phyloP scores from a whole-genome alignment of 805 yeast genomes.

The Zygoascus flipseniorum region DNA sequence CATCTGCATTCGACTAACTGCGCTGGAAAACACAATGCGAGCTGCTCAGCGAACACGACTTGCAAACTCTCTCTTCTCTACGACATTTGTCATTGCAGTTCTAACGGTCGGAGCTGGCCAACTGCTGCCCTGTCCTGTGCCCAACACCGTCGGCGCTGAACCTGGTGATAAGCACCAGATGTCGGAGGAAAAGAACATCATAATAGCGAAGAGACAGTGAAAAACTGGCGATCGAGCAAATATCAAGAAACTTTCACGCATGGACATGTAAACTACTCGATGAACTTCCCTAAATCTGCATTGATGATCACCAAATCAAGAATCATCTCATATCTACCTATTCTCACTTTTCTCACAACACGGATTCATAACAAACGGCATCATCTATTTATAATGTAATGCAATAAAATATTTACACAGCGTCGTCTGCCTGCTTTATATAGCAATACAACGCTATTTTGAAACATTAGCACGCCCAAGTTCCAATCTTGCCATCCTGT shows the following conservation, averaged over 20 bases:
- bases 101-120: slow-evolving; percentile 48
- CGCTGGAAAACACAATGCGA: slow-evolving; percentile 27
- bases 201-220: neutral
- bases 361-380: neutral
- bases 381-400: neutral
- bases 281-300: no score
- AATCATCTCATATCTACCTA: neutral
- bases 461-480: slow-evolving; percentile 44
- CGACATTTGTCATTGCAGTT: slow-evolving; percentile 68
- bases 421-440: neutral
- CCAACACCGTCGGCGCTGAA: slow-evolving; percentile 14
- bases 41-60: slow-evolving; percentile 49
- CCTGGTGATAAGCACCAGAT: neutral
- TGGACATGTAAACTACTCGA: no score
- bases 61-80: slow-evolving; percentile 59
- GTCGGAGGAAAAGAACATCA: neutral
- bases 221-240: neutral
- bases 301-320: no score
- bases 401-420: neutral
- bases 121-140: slow-evolving; percentile 29
- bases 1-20: no score
- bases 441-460: neutral
- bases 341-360: neutral
- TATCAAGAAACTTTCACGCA: no score
- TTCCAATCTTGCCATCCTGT: slow-evolving; percentile 48